Conservation (phyloP, 2,329 filamentous ascomycete genomes). For the Apiospora pterosperma region DNA sequence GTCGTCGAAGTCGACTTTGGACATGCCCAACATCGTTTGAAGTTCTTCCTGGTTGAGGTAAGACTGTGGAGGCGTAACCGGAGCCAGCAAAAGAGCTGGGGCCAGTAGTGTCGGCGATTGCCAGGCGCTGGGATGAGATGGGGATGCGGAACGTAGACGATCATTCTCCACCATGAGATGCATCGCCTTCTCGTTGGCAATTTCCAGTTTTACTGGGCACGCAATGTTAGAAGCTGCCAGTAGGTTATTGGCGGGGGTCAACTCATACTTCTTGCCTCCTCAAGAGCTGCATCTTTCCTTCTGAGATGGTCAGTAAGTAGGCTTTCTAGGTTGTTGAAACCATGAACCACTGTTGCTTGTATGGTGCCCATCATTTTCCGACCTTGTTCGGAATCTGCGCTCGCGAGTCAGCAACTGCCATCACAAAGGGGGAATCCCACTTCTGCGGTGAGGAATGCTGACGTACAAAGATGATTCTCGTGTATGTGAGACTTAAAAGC, state of each 20-base stretch:
- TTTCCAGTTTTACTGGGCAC: too few relatives aligned
- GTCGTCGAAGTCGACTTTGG: not conserved
- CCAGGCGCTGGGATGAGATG: not conserved
- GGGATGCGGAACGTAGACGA: not conserved
- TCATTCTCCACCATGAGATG: not conserved
- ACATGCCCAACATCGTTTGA: not conserved
- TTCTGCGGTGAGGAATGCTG: not conserved
- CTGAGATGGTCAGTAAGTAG: not conserved
- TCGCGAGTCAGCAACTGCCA: not conserved
- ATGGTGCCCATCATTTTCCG: not conserved
- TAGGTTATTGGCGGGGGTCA: too few relatives aligned
- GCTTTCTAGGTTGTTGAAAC: not conserved
- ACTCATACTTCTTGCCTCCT: too few relatives aligned
- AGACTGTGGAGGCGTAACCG: not conserved
- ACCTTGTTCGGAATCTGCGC: not conserved
- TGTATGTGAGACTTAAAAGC: conserved; percentile 9
- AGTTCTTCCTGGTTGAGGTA: not conserved
- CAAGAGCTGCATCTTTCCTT: not conserved
- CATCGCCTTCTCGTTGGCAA: too few relatives aligned
- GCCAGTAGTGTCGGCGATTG: not conserved
- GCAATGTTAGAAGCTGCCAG: too few relatives aligned
- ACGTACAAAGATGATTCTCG: not conserved
- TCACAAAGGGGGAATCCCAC: not conserved
- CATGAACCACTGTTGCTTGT: not conserved
- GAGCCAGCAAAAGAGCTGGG: not conserved